Conservation (phyloP, 2,329 filamentous ascomycete genomes). For the Trichoderma gracile region DNA sequence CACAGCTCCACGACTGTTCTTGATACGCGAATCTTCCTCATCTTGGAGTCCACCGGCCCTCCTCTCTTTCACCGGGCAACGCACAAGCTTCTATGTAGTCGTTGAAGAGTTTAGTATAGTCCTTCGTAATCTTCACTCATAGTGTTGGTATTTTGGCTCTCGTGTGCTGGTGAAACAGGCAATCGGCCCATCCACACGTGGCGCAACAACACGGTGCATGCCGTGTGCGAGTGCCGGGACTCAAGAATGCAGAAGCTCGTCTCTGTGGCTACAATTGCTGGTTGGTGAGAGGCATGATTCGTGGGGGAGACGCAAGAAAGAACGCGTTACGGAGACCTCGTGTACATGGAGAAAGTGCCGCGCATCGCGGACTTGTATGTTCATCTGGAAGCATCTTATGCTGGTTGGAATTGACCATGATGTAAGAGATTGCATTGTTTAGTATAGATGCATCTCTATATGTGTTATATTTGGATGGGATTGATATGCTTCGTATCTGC, state of each 20-base stretch:
- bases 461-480: no score
- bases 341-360: neutral
- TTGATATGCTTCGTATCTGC: no score
- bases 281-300: neutral
- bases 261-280: slow-evolving; percentile 14
- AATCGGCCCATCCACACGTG: slow-evolving; percentile 24
- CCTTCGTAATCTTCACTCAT: neutral
- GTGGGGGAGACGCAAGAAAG: neutral
- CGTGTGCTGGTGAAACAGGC: neutral
- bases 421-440: no score
- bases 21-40: no score
- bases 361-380: neutral
- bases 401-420: no score
- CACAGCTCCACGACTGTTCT: no score
- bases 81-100: no score
- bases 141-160: neutral
- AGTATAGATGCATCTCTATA: no score
- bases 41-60: no score
- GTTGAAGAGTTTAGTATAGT: no score
- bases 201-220: slow-evolving; percentile 10
- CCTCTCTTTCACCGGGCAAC: no score
- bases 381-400: no score
- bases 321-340: neutral
- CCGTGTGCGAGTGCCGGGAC: neutral
- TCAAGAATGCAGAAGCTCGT: slow-evolving; percentile 10